Percentiles rank a stretch among this genome's conserved stretches.
Evolutionary conservation across 208 protist species (phyloP).

Genomic region (Crithidia thermophila): DNA sequence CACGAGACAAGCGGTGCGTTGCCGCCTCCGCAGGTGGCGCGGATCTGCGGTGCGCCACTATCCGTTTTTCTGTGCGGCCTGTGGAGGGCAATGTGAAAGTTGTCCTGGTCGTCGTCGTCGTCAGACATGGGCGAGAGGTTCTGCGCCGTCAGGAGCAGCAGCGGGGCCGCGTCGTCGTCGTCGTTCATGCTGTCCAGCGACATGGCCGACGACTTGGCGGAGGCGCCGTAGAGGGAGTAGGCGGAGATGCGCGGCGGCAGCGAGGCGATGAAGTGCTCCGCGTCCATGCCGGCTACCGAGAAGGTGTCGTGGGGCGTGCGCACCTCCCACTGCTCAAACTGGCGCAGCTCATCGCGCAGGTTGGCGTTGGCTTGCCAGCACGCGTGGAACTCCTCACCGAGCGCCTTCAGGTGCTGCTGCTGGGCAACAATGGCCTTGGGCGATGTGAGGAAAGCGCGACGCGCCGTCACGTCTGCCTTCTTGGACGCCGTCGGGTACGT

Average conservation of each 20-base stretch:
- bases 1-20: conserved; percentile 10
- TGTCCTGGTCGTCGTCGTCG: conserved; percentile 1
- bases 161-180: background rate
- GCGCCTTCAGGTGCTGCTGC: conserved; percentile 14
- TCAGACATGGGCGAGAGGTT: conserved; percentile 12
- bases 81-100: background rate
- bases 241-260: conserved; percentile 27
- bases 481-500: background rate
- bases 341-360: conserved; percentile 26
- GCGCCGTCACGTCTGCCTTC: background rate
- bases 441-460: conserved; percentile 9
- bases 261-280: conserved; percentile 35
- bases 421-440: conserved; percentile 12
- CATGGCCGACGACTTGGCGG: conserved; percentile 5
- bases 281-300: conserved; percentile 22
- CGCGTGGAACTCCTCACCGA: conserved; percentile 14
- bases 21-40: background rate
- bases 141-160: conserved; percentile 30
- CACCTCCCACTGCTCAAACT: conserved; percentile 21
- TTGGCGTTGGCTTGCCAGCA: conserved; percentile 27
- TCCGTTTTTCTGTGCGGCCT: background rate
- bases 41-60: background rate
- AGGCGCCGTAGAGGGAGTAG: background rate
- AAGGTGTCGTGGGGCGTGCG: conserved; percentile 25
- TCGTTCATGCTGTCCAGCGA: conserved; percentile 17